phyloP scores from a whole-genome alignment of 805 yeast species.

The Saccharomycopsis lassenensis region DNA sequence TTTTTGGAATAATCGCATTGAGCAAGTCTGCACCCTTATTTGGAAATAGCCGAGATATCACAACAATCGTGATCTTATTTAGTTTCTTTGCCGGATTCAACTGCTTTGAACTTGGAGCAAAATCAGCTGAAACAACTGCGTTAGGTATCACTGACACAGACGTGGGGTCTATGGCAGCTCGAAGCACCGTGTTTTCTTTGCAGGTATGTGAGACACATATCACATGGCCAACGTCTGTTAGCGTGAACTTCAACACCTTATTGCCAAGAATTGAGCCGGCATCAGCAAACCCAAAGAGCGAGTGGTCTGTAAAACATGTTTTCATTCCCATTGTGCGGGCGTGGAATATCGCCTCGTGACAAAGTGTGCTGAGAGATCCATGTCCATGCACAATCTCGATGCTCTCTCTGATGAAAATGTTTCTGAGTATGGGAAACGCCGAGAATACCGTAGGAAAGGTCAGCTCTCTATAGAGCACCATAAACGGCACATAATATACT shows the following conservation, averaged over 20 bases:
- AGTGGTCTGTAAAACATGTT: conserved; percentile 93
- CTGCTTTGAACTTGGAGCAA: conserved; percentile 35
- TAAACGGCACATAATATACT: conserved; percentile 81
- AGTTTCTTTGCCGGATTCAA: conserved; percentile 1
- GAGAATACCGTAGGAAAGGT: conserved; percentile 86
- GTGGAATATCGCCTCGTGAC: conserved; percentile 88
- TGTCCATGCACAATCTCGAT: conserved; percentile 93
- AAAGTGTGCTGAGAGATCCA: conserved; percentile 76
- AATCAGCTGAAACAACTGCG: conserved; percentile 82
- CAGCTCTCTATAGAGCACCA: conserved; percentile 71
- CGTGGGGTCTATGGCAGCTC: conserved; percentile 74
- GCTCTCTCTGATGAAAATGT: conserved; percentile 73
- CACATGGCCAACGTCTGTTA: conserved; percentile 81
- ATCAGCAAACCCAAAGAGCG: conserved; percentile 87
- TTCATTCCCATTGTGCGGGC: conserved; percentile 86
- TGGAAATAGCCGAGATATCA: conserved; percentile 85
- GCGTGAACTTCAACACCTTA: conserved; percentile 70
- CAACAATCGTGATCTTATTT: conserved; percentile 61
- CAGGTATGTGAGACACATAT: conserved; percentile 97
- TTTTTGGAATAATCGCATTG: conserved; percentile 72
- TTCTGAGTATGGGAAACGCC: conserved; percentile 74
- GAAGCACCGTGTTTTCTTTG: conserved; percentile 85
- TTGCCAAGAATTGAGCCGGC: conserved; percentile 77
- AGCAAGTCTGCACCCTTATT: conserved; percentile 92
- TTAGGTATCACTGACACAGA: conserved; percentile 88